Base-by-base conservation (phyloP, 352 stramenopile genomes). In the Plasmopara halstedii region DNA sequence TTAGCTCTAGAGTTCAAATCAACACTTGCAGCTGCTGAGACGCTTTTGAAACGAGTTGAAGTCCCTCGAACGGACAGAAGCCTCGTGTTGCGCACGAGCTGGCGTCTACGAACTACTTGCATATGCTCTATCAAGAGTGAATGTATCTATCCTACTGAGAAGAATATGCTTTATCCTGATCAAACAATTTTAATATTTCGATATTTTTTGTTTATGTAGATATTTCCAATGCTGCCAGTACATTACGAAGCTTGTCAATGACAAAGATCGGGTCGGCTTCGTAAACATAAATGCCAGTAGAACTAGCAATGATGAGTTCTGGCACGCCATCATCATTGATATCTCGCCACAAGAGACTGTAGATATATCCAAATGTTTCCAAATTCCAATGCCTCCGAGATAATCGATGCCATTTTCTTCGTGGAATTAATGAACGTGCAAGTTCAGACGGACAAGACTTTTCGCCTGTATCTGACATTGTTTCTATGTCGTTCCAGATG, bases 241-340 rank as follows among this genome's bases (percentile, higher is more conserved):
- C 56, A 21, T 10, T 44, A 27, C 65, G 40, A 14, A 74, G 47
- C 15, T 67, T 69, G 14, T 62, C 29, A 21, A 71, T 55, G 33
- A 74, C 62, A 15, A 72, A 36, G 7, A 64, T 15, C n/a, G 60
- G 42, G 43, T 84, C 69, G 4, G 59, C 66, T 59, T 85, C 73
- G 21, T 73, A 72, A 9, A 90, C 64, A 39, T 84, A 88, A 20
- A 90, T 57, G 3, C 75, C 78, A 14, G 73, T 86, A 23, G 73
- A 67, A 20, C 73, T 85, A 1, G 75, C 71, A 4, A 88, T 38
- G 4, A 88, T 50, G 18, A 90, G 41, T 37, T 90, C 78, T 2
- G 64, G 38, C 5, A 86, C 65, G 27, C 75, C 75, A 23, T 90
- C 75, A 37, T 48, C 46, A 40, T 90, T 88, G 10, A 87, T 38